Conservation (phyloP, 2,329 filamentous ascomycete species). For the Claviceps cyperi region DNA sequence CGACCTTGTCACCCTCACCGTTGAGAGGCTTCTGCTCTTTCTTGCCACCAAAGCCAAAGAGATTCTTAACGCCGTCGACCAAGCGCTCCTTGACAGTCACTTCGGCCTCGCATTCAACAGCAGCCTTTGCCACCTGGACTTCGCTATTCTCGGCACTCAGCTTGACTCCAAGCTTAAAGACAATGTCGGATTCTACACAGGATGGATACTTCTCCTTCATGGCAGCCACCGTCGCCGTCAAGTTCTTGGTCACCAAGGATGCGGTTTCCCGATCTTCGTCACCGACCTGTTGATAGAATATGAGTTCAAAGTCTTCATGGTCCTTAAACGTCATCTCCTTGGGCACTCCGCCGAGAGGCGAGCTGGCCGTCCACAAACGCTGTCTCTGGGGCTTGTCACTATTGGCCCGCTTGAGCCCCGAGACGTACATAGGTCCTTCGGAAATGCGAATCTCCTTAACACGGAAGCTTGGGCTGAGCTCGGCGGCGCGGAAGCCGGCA, state of each 20-base stretch:
- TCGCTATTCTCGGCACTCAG: slow-evolving; percentile 62
- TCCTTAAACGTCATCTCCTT: slow-evolving; percentile 81
- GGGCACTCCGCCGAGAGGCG: slow-evolving; percentile 55
- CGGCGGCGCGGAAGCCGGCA: slow-evolving; percentile 84
- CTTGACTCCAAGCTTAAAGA: slow-evolving; percentile 63
- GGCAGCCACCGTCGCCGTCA: slow-evolving; percentile 68
- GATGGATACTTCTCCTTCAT: slow-evolving; percentile 61
- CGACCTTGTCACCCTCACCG: slow-evolving; percentile 42
- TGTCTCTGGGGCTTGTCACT: slow-evolving; percentile 59
- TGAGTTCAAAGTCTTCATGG: slow-evolving; percentile 64
- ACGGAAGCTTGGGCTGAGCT: slow-evolving; percentile 85
- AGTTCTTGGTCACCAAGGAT: slow-evolving; percentile 62
- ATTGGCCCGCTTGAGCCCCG: slow-evolving; percentile 59
- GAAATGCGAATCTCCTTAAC: slow-evolving; percentile 87
- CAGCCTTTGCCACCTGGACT: slow-evolving; percentile 62
- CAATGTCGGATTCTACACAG: slow-evolving; percentile 63
- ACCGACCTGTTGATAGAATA: slow-evolving; percentile 60
- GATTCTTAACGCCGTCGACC: slow-evolving; percentile 87
- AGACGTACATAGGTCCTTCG: slow-evolving; percentile 62
- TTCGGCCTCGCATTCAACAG: slow-evolving; percentile 74
- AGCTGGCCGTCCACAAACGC: slow-evolving; percentile 68
- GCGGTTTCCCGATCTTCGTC: slow-evolving; percentile 46
- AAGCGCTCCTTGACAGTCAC: slow-evolving; percentile 60
- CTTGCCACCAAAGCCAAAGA: slow-evolving; percentile 80
- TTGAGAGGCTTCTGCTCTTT: slow-evolving; percentile 69